Percentiles rank a stretch among this genome's conserved stretches.
Evolutionary conservation across 129 eudicot genomes (phyloP).

Genomic region (Centrapalus pauciflorus): DNA sequence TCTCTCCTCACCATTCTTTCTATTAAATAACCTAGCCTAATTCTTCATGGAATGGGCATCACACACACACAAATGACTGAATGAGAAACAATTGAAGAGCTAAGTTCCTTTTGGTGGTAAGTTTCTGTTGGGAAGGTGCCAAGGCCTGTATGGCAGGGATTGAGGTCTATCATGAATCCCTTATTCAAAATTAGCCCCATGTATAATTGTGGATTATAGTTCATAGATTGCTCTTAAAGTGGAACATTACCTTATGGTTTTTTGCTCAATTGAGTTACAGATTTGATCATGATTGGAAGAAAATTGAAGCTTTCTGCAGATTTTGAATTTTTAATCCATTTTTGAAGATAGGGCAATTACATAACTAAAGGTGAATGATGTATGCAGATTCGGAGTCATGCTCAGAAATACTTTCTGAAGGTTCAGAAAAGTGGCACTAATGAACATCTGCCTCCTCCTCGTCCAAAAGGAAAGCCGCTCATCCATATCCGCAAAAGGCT

Average conservation of each 20-base stretch:
- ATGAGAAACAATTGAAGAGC: not conserved
- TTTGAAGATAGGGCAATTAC: not conserved
- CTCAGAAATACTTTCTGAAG: slow-evolving; percentile 88
- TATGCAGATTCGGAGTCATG: slow-evolving; percentile 92
- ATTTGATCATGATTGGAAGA: slow-evolving; percentile 98
- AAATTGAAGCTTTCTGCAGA: slow-evolving; percentile 74
- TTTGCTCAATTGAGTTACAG: slow-evolving; percentile 31
- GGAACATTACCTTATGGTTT: slow-evolving; percentile 10
- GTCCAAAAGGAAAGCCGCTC: slow-evolving; percentile 95
- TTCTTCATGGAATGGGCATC: too few relatives aligned
- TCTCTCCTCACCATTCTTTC: too few relatives aligned
- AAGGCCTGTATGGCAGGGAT: slow-evolving; percentile 8
- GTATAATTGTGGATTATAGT: not conserved
- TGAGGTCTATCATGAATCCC: not conserved
- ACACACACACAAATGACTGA: too few relatives aligned
- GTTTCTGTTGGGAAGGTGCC: not conserved
- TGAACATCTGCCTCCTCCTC: slow-evolving; percentile 97
- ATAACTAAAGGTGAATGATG: not conserved
- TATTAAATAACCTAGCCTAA: too few relatives aligned
- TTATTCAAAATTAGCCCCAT: not conserved
- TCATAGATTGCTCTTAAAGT: not conserved
- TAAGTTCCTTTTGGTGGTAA: not conserved
- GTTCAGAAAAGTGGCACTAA: slow-evolving; percentile 89
- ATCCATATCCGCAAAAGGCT: slow-evolving; percentile 97
- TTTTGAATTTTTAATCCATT: not conserved